phyloP scores from a whole-genome alignment of 805 yeast genomes.

The Torulaspora quercuum region DNA sequence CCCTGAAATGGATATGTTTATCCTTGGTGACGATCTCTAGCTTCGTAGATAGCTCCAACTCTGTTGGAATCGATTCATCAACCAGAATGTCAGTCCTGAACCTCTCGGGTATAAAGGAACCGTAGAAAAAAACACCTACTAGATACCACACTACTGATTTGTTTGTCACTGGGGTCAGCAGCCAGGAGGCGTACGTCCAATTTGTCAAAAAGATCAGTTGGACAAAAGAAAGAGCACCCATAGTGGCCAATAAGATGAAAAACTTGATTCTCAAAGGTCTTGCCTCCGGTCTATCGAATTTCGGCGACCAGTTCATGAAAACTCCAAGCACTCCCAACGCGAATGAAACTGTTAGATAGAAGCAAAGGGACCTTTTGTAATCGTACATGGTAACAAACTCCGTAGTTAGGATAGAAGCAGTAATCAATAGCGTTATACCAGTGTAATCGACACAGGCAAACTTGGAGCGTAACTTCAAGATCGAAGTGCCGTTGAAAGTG shows the following conservation, averaged over 20 bases:
- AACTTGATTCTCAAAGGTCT: conserved; percentile 75
- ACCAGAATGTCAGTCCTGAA: conserved; percentile 69
- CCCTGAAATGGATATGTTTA: conserved; percentile 40
- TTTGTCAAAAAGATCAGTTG: conserved; percentile 58
- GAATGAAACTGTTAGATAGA: conserved; percentile 59
- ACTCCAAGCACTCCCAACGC: conserved; percentile 71
- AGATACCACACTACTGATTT: conserved; percentile 73
- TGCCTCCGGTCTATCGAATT: conserved; percentile 83
- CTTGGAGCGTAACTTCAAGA: conserved; percentile 55
- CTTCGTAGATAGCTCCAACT: conserved; percentile 30
- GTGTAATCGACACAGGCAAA: conserved; percentile 95
- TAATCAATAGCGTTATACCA: conserved; percentile 85
- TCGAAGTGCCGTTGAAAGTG: conserved; percentile 77
- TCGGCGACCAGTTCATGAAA: conserved; percentile 85
- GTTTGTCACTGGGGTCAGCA: conserved; percentile 61
- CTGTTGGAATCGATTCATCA: conserved; percentile 43
- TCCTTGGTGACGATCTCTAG: conserved; percentile 34
- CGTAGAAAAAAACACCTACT: conserved; percentile 82
- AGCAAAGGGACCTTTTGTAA: conserved; percentile 18
- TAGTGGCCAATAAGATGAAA: conserved; percentile 69
- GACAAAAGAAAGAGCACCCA: conserved; percentile 65
- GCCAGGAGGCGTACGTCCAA: conserved; percentile 45
- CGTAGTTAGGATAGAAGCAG: conserved; percentile 82
- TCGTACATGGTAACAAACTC: conserved; percentile 72
- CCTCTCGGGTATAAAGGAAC: conserved; percentile 83